Evolutionary conservation across 345 rosid genomes (phyloP), one percentile per base, ranked within the genome.

Genomic region (Pistacia atlantica): DNA sequence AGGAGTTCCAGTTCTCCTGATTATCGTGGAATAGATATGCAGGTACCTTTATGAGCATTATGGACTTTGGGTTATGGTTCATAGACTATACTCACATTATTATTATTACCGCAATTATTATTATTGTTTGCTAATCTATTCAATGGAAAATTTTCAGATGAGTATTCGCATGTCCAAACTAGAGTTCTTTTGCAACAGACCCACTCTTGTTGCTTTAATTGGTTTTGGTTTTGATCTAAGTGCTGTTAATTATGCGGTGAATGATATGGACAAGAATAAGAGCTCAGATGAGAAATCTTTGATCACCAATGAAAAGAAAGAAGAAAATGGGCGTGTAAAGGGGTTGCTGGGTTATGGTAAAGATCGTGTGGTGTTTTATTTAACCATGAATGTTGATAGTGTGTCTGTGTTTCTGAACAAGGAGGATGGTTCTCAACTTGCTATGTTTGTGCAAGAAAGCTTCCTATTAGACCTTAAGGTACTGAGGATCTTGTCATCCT

Each of bases 381-480:
- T 96, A 56, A 85, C 78, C 85, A 93, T 93, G 98, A 93, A 93
- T 77, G 91, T 96, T 48, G 95, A 90, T 78, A 92, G 92, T 79
- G 97, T 96, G 72, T 86, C 95, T 49, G 88, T 96, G 77, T 89
- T 91, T 89, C 97, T 96, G 64, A 93, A 90, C 87, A 93, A 92
- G 80, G 99, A 96, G 92, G 98, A 96, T 82, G 92, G 94, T 71
- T 91, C 97, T 75, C 97, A 93, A 84, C 97, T 93, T 84, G 98
- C 97, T 20, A 88, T 91, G 92, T 89, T 96, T 77, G 95, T 92
- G 78, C 99, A 93, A 83, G 99, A 96, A 88, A 89, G 92, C 77
- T 96, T 96, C 79, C 82, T 87, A 74, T 84, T 96, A 80, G 97
- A 96, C 83, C 89, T 96, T 71, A 93, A 90, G 98, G 99, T 96